These are phyloP conservation scores for Thelonectria discophora DNA, from an alignment of 2,329 filamentous ascomycete genomes.

Conservation along the genomic window DNA sequence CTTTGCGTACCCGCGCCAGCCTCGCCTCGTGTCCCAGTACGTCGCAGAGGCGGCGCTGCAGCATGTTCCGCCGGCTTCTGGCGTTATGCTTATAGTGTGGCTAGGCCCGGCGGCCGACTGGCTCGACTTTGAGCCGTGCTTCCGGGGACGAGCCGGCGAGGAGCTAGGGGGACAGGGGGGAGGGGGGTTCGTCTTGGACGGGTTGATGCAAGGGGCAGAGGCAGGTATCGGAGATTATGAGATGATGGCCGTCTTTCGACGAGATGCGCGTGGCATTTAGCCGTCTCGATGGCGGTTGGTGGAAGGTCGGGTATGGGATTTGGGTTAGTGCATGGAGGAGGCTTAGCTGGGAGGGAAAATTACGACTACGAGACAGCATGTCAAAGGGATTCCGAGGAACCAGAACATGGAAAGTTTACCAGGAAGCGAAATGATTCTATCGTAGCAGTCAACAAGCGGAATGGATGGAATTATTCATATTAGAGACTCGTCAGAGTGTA, in stretches of 20 bases:
- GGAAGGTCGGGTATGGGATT: background rate
- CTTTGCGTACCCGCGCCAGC: conserved; percentile 49
- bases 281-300: background rate
- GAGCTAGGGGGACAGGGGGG: background rate
- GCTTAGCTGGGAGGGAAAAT: background rate
- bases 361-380: background rate
- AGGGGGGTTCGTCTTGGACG: conserved; percentile 21
- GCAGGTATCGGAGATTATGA: conserved; percentile 37
- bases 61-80: conserved; percentile 9
- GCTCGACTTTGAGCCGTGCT: conserved; percentile 37
- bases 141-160: conserved; percentile 2
- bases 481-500: background rate
- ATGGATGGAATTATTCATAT: no score
- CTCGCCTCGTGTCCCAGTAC: conserved; percentile 41
- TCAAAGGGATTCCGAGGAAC: no score
- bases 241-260: conserved; percentile 32
- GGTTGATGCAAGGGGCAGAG: conserved; percentile 22
- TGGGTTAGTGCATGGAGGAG: no score
- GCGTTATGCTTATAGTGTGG: conserved; percentile 34
- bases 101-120: conserved; percentile 41
- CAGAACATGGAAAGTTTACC: background rate
- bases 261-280: background rate
- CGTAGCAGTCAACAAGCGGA: no score
- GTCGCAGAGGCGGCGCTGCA: conserved; percentile 26
- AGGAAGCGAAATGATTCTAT: background rate